Conservation (phyloP, 2,329 filamentous ascomycete species). For the Septoria linicola region DNA sequence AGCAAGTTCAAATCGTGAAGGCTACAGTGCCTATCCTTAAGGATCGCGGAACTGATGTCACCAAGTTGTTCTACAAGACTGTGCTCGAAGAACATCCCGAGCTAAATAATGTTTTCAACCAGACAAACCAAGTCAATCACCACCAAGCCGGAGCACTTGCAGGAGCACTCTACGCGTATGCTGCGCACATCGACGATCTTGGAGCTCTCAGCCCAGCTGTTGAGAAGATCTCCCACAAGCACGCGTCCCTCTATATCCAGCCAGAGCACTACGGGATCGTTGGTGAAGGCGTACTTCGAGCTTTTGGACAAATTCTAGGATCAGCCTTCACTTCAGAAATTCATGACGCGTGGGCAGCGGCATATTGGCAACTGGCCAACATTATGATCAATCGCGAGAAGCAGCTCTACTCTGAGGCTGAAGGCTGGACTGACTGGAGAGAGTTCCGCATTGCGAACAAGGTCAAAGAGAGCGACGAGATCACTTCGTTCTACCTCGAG, state of each 20-base stretch:
- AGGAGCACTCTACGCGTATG: conserved; percentile 67
- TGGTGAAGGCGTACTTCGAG: conserved; percentile 65
- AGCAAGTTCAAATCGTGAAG: conserved; percentile 65
- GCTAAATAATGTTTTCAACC: conserved; percentile 70
- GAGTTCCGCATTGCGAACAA: conserved; percentile 66
- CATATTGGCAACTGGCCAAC: conserved; percentile 71
- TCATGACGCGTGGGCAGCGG: conserved; percentile 66
- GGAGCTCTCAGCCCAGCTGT: conserved; percentile 56
- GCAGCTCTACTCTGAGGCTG: conserved; percentile 60
- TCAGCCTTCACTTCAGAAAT: conserved; percentile 65
- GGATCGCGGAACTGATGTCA: conserved; percentile 67
- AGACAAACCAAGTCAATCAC: conserved; percentile 65
- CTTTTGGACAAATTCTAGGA: conserved; percentile 67
- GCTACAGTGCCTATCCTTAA: conserved; percentile 68
- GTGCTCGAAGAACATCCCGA: conserved; percentile 65
- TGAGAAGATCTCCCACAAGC: conserved; percentile 74
- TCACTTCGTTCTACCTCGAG: conserved; percentile 68
- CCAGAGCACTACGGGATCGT: conserved; percentile 71
- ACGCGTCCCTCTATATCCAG: conserved; percentile 66
- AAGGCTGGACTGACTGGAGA: conserved; percentile 66
- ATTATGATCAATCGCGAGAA: conserved; percentile 68
- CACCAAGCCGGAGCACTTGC: conserved; percentile 70
- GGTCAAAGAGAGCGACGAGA: conserved; percentile 64
- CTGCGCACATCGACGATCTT: conserved; percentile 68
- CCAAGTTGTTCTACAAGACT: conserved; percentile 69